A percentile compares a stretch with the other conserved stretches of the same genome.
phyloP scores from a whole-genome alignment of 805 yeast species.

The Blastobotrys parvus region DNA sequence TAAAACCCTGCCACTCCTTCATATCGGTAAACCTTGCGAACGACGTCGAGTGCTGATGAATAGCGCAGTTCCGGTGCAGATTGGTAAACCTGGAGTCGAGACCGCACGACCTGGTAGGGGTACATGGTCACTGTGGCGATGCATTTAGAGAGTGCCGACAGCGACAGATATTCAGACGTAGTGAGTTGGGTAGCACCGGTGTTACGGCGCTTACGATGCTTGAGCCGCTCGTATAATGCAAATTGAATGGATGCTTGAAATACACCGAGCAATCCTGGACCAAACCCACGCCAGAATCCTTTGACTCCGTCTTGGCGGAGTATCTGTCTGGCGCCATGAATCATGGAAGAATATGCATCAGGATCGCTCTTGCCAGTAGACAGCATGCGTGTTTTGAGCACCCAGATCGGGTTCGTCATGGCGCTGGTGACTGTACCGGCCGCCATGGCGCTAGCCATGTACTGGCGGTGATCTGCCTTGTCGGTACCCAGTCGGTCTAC shows the following conservation, averaged over 20 bases:
- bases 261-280: slow-evolving; percentile 73
- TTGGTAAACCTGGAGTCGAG: slow-evolving; percentile 53
- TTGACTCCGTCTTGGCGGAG: slow-evolving; percentile 45
- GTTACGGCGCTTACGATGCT: no score
- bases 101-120: slow-evolving; percentile 75
- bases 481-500: slow-evolving; percentile 4
- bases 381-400: slow-evolving; percentile 80
- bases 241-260: slow-evolving; percentile 87
- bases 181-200: slow-evolving; percentile 18
- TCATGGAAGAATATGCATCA: slow-evolving; percentile 51
- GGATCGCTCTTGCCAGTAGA: no score
- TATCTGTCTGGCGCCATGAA: slow-evolving; percentile 47
- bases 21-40: slow-evolving; percentile 32
- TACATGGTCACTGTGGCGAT: slow-evolving; percentile 61
- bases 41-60: slow-evolving; percentile 29
- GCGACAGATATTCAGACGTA: slow-evolving; percentile 50
- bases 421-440: slow-evolving; percentile 75
- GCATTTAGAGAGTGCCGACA: slow-evolving; percentile 64
- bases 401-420: slow-evolving; percentile 92
- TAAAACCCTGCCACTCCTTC: slow-evolving; percentile 69
- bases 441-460: slow-evolving; percentile 46
- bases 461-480: no score
- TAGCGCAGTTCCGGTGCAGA: no score
- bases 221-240: slow-evolving; percentile 73
- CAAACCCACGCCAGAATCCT: slow-evolving; percentile 65